Base-by-base conservation (phyloP, 2,329 filamentous ascomycete species). In the Pyrenophora teres region DNA sequence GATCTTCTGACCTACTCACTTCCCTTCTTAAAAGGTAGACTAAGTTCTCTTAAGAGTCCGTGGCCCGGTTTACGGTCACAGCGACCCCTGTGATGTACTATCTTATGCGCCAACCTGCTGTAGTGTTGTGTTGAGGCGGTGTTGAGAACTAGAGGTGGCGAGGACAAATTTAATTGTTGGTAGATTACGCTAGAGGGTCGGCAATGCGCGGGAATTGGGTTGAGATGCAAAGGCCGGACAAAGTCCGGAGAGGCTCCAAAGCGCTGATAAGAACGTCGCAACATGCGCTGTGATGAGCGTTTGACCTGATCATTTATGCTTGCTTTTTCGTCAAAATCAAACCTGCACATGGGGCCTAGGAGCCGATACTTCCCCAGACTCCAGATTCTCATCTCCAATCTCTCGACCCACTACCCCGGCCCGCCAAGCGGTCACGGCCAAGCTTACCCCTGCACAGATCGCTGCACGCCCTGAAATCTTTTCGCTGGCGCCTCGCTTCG, bases 391-490 rank as follows among this genome's bases (percentile, higher is more conserved):
- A 32, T 16, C 30, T 41, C 35, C 18, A 38, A 27, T 5, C 4
- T 5, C 37, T 16, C 2, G 25, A 35, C 40, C 43, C 44, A 35
- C 40, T 38, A 18, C 18, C 15, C 16, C 35, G 40, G 37, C 21
- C n/a, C 13, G 47, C 41, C 54, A 53, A 50, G 40, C 31, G 32
- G 19, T 23, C 27, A 35, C 19, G 21, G 23, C 48, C 19, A 18
- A 31, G 44, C 32, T 31, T 18, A 44, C 19, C 50, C 52, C 43
- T 51, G 54, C 57, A 59, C 50, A 50, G 54, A 56, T 50, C 56
- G 35, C 56, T 57, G 49, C 57, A 56, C 54, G 59, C 59, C 58
- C 58, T 49, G 49, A 40, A 52, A 52, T 38, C 41, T 48, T 48
- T 33, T 53, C 27, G 37, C 35, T 39, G 32, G 45, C 27, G 25